phyloP scores from a whole-genome alignment of 371 early-diverging fungal genomes.

The Umbelopsis sp. region DNA sequence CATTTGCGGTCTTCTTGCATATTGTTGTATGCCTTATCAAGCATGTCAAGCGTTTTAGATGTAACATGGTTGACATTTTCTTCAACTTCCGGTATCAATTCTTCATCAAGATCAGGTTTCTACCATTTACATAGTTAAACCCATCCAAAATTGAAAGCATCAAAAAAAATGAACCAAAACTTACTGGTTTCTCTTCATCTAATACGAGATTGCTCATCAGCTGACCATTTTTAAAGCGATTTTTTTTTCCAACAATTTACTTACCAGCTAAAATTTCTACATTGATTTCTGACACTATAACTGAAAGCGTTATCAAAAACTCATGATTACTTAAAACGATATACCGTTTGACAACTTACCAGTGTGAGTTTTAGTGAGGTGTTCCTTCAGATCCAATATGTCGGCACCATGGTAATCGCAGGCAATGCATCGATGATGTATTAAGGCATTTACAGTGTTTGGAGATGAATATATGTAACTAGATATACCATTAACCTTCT shows the following conservation, averaged over 20 bases:
- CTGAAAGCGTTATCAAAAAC: not conserved
- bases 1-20: slow-evolving; percentile 25
- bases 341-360: not conserved
- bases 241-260: not conserved
- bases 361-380: not conserved
- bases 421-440: not conserved
- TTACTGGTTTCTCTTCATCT: not conserved
- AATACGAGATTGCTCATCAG: not conserved
- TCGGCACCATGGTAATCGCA: not conserved
- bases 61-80: not conserved
- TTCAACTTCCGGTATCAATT: not conserved
- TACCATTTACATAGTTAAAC: not conserved
- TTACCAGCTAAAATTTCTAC: not conserved
- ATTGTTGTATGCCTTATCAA: not conserved
- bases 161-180: not conserved
- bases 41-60: not conserved
- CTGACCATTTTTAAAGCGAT: not conserved
- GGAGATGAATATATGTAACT: not conserved
- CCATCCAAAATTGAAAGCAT: not conserved
- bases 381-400: not conserved
- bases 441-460: not conserved
- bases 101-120: not conserved
- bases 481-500: not conserved
- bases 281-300: not conserved
- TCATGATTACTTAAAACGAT: not conserved